Evolutionary conservation across 768 basidiomycete species (phyloP).

Genomic region (Rhodotorula graminis): DNA sequence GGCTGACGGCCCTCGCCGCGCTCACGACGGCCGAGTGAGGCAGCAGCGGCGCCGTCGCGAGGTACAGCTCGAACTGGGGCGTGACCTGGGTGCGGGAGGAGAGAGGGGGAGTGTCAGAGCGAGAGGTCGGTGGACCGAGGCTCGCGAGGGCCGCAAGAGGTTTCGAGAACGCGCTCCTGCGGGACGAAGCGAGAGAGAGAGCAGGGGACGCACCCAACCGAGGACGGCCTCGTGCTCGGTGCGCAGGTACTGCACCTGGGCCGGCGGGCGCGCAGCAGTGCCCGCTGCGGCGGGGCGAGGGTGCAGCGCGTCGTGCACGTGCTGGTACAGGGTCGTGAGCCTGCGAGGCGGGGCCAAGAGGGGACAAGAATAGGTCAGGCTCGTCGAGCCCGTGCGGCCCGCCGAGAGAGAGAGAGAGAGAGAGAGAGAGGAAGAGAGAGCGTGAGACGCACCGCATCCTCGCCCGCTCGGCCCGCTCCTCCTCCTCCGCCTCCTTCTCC

Average conservation of each 20-base stretch:
- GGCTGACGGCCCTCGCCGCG: conserved; percentile 79
- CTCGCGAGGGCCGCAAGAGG: too few species aligned
- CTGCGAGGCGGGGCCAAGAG: conserved; percentile 48
- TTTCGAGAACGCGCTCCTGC: too few species aligned
- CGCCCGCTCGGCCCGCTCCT: conserved; percentile 43
- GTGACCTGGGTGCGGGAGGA: conserved; percentile 61
- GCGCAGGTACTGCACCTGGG: conserved; percentile 81
- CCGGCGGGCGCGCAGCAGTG: conserved; percentile 49
- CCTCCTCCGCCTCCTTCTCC: conserved; percentile 28
- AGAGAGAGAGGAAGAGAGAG: background rate
- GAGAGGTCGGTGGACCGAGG: too few species aligned
- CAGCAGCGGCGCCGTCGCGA: conserved; percentile 70
- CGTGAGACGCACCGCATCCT: conserved; percentile 53
- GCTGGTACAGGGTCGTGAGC: conserved; percentile 79
- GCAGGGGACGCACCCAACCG: conserved; percentile 78
- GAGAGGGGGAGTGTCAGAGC: background rate
- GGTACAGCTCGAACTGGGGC: conserved; percentile 85
- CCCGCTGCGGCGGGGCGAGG: conserved; percentile 74
- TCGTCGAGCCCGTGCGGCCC: background rate
- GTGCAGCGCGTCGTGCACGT: conserved; percentile 80
- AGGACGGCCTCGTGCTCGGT: conserved; percentile 82
- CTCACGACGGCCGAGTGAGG: conserved; percentile 83
- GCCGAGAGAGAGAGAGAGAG: too few species aligned
- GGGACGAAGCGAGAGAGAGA: too few species aligned
- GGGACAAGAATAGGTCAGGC: background rate